phyloP scores from a whole-genome alignment of 2,329 filamentous ascomycete species.

The Fusarium phyllophilum region DNA sequence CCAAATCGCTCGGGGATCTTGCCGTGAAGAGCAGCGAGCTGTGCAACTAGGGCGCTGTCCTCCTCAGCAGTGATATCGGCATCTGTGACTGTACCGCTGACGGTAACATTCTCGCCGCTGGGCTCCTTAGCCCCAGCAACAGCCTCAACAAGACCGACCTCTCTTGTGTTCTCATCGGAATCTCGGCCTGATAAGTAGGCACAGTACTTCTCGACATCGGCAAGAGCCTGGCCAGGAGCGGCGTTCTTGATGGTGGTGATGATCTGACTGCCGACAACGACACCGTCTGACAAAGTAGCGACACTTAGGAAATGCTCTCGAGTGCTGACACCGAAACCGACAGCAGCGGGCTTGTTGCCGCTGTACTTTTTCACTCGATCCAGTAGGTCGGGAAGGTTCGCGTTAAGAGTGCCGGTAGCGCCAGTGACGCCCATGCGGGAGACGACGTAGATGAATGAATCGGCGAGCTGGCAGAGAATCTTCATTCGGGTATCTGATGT shows the following conservation, averaged over 20 bases:
- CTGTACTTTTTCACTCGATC: slow-evolving; percentile 91
- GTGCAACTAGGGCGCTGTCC: slow-evolving; percentile 75
- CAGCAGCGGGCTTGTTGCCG: slow-evolving; percentile 87
- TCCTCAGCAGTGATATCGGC: slow-evolving; percentile 68
- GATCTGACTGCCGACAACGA: slow-evolving; percentile 96
- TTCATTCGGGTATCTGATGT: slow-evolving; percentile 95
- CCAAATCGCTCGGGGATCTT: slow-evolving; percentile 89
- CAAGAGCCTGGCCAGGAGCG: slow-evolving; percentile 53
- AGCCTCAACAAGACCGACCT: slow-evolving; percentile 77
- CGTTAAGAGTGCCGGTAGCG: slow-evolving; percentile 83
- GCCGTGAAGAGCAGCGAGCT: slow-evolving; percentile 83
- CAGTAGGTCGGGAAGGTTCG: slow-evolving; percentile 82
- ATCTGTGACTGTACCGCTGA: slow-evolving; percentile 71
- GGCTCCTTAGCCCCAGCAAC: slow-evolving; percentile 63
- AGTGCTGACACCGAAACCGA: slow-evolving; percentile 97
- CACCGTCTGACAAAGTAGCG: slow-evolving; percentile 85
- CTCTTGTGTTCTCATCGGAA: slow-evolving; percentile 61
- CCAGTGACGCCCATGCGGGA: slow-evolving; percentile 97
- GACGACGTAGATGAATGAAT: slow-evolving; percentile 99
- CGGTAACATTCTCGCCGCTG: slow-evolving; percentile 56
- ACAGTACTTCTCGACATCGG: slow-evolving; percentile 88
- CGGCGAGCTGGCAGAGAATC: slow-evolving; percentile 93
- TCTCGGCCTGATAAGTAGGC: slow-evolving; percentile 69
- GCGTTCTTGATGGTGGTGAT: slow-evolving; percentile 74
- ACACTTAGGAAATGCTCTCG: slow-evolving; percentile 92